These are phyloP conservation scores for Linum usitatissimum DNA, from an alignment of 345 rosid genomes.

Conservation along the genomic window DNA sequence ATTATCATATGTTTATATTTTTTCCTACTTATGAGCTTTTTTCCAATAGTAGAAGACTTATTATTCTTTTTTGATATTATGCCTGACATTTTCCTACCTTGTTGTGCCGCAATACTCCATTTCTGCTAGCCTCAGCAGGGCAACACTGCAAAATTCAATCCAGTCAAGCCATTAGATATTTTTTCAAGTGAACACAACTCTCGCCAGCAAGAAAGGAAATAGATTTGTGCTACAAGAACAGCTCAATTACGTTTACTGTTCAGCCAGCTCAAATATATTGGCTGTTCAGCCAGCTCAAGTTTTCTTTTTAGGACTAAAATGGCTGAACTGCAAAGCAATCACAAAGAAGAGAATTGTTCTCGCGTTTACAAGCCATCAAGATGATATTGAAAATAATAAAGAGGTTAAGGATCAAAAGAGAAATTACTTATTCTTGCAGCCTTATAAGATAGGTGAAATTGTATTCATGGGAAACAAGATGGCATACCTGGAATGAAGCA, in stretches of 20 bases:
- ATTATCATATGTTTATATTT: no score
- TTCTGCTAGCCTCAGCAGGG: constrained; percentile 67
- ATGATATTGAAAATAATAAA: no score
- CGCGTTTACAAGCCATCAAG: not conserved
- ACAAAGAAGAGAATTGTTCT: no score
- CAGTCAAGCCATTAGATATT: not conserved
- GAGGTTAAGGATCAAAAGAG: no score
- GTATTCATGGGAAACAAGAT: not conserved
- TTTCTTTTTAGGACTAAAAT: no score
- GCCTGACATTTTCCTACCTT: constrained; percentile 38
- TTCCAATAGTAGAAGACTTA: no score
- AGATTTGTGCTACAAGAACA: not conserved
- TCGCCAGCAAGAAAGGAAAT: not conserved
- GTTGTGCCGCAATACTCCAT: constrained; percentile 97
- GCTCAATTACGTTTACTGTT: no score
- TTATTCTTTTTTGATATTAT: not conserved
- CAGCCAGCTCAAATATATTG: no score
- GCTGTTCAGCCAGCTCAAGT: no score
- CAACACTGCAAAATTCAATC: constrained; percentile 48
- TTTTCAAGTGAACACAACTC: not conserved
- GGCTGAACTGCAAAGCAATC: no score
- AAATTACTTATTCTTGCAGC: not conserved
- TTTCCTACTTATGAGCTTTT: no score
- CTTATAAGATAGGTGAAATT: not conserved
- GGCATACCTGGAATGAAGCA: constrained; percentile 81